Conservation (phyloP, 73 alveolate species). For the Paramecium octaurelia region DNA sequence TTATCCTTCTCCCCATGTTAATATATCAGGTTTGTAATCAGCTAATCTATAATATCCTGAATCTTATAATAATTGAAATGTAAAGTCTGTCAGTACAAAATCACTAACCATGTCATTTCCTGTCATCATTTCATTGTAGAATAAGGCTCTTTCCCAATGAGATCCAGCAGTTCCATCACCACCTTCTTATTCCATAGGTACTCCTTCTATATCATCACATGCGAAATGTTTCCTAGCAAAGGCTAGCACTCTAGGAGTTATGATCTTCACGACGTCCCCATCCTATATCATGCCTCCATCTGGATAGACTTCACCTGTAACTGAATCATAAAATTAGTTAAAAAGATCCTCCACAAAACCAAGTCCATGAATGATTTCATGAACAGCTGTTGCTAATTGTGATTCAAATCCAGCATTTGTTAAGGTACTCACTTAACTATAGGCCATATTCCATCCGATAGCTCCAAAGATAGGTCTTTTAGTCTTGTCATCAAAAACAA, state of each 20-base stretch:
- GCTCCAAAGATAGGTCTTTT: slow-evolving; percentile 1
- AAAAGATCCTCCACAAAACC: neutral
- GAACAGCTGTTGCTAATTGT: neutral
- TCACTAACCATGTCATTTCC: neutral
- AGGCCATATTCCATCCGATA: neutral
- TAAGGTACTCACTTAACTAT: neutral
- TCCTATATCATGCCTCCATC: neutral
- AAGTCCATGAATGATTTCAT: slow-evolving; percentile 2
- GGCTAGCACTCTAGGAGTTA: neutral
- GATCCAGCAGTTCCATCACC: neutral
- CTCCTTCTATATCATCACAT: neutral
- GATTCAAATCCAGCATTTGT: neutral
- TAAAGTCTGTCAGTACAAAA: neutral
- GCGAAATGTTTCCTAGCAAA: neutral
- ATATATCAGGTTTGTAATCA: neutral
- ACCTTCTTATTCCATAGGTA: neutral
- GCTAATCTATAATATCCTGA: slow-evolving; percentile 1
- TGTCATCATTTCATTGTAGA: slow-evolving; percentile 32
- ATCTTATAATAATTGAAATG: neutral
- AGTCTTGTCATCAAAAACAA: neutral
- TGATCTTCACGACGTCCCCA: neutral
- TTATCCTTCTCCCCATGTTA: slow-evolving; percentile 26
- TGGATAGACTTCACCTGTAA: neutral
- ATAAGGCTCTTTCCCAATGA: slow-evolving; percentile 11
- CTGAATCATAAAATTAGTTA: neutral